Base-by-base conservation (phyloP, 176 grass and related monocot species). In the Saccharum officinarum region DNA sequence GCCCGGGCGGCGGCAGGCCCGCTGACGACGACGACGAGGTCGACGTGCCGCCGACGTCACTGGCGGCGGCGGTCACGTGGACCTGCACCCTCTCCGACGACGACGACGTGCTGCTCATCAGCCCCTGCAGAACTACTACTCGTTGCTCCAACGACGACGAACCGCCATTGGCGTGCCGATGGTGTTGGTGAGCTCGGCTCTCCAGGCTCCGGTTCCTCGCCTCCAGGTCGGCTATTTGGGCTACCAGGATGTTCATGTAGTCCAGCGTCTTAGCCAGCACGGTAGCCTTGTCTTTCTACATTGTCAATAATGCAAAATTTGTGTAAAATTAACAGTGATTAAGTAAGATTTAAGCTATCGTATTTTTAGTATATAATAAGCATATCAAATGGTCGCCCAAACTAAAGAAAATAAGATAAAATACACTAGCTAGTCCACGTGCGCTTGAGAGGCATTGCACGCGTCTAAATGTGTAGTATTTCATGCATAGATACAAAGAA, bases 231-330 rank as follows among this genome's bases (percentile, higher is more conserved):
- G 87, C 73, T 75, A 97, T 84, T 37, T 90, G 89, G 73, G 89
- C 16, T 50, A 78, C 88, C 8, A 97, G 73, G 1, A 82, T 61
- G 76, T 84, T 87, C 89, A 97, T 82, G 80, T 94, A 97, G 14
- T 88, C 92, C 82, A 69, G 82, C 6, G 94, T 88, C 74, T 86
- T 90, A 60, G 85, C 82, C 5, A 97, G 92, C 15, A 97, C 87
- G 0, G 94, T 88, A 1, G 85, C 92, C 57, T 97, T 97, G 89
- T 97, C 94, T 73, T 90, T 97, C 92, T 97, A 40, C 36, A 87
- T 6, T 50, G 23, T 17, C 2, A 52, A 15, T 3, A 11, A 78
- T 55, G 6, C 2, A 74, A 38, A 28, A 15, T 23, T 2, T 1
- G 22, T 37, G 33, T 22, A 34, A 7, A 18, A 0, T 17, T 44